A percentile compares a stretch with the other conserved stretches of the same genome.
phyloP scores from a whole-genome alignment of 2,329 filamentous ascomycete species.

The Mariannaea elegans region DNA sequence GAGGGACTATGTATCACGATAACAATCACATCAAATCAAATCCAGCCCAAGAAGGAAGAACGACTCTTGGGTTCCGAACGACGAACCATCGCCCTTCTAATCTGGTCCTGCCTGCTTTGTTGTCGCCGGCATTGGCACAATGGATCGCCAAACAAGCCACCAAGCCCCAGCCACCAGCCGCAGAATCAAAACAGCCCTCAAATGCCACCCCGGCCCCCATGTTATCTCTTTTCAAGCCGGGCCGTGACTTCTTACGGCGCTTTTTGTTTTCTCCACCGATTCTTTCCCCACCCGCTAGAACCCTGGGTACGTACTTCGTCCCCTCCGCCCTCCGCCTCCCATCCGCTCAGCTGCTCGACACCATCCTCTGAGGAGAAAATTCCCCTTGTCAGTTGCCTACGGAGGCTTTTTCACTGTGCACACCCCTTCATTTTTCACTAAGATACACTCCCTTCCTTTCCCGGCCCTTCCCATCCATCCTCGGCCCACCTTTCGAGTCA shows the following conservation, averaged over 20 bases:
- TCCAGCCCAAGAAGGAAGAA: too few relatives aligned
- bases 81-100: too few relatives aligned
- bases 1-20: not conserved
- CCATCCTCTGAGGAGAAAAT: not conserved
- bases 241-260: constrained; percentile 3
- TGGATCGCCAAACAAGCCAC: not conserved
- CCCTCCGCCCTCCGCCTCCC: not conserved
- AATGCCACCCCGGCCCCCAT: constrained; percentile 3
- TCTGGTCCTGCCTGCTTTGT: not conserved
- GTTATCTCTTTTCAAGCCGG: not conserved
- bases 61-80: too few relatives aligned
- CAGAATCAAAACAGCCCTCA: constrained; percentile 1
- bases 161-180: constrained; percentile 17
- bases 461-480: constrained; percentile 31
- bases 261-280: constrained; percentile 14
- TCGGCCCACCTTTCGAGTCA: constrained; percentile 32
- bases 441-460: constrained; percentile 26
- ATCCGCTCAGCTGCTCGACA: not conserved
- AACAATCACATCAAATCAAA: too few relatives aligned
- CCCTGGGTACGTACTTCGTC: constrained; percentile 16
- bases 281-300: constrained; percentile 21
- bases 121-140: not conserved
- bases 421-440: constrained; percentile 9
- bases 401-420: constrained; percentile 7
- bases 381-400: constrained; percentile 4